Base-by-base conservation (phyloP, 129 eudicot species). In the Sambucus nigra region DNA sequence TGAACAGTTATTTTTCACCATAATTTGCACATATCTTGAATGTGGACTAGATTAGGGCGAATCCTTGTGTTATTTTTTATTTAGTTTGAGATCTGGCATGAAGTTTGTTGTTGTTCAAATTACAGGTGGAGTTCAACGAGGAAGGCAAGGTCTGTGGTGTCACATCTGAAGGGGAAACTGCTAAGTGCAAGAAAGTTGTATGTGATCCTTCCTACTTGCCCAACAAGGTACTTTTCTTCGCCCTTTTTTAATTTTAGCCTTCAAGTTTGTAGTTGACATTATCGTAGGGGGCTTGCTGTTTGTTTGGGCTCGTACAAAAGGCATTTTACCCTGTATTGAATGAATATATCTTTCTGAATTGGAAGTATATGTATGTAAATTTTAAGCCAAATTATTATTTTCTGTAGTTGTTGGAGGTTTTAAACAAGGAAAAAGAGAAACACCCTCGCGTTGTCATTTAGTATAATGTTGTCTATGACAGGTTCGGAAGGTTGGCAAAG, bases 401-500 rank as follows among this genome's bases (percentile, higher is more conserved):
- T n/a, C n/a, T n/a, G n/a, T n/a, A n/a, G n/a, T n/a, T n/a, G n/a
- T n/a, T n/a, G n/a, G n/a, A n/a, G n/a, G 8, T 35, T 35, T 15
- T 35, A 7, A 8, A 35, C 2, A 35, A 38, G 47, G 41, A 19
- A 18, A 19, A 52, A 26, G 38, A 22, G 42, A 28, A 13, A 38
- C 39, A 49, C n/a, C n/a, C n/a, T n/a, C n/a, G n/a, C n/a, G n/a
- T n/a, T n/a, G n/a, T n/a, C n/a, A n/a, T n/a, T n/a, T n/a, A n/a
- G n/a, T n/a, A n/a, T 49, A 38, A 15, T n/a, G 9, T 64, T 28
- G 24, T 48, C 46, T 24, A 22, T 75, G 48, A 63, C 79, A 89
- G 98, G 95, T 81, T 48, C 76, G 95, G 73, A 89, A 85, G 70
- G 94, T 89, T 53, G 98, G 98, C 15, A 89, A 73, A 72, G 98